These are phyloP conservation scores for Babesia sp. DNA, from an alignment of 169 alveolate species.

Conservation along the genomic window DNA sequence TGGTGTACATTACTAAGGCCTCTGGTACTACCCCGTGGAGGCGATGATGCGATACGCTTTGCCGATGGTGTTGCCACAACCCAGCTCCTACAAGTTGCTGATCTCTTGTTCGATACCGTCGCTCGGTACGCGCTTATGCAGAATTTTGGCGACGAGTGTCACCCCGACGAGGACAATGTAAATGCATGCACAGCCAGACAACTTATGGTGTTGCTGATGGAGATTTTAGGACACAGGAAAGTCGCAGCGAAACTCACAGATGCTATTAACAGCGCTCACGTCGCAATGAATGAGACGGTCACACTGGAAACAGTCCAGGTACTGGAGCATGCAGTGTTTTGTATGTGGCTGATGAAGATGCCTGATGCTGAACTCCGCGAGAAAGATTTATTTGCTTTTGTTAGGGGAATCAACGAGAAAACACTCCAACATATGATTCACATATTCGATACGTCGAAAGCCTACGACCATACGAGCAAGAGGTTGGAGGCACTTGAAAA, in stretches of 20 bases:
- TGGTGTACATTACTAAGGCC: conserved; percentile 21
- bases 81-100: not conserved
- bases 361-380: not conserved
- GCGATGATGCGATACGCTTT: not conserved
- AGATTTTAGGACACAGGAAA: not conserved
- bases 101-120: not conserved
- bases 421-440: conserved; percentile 3
- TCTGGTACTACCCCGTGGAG: not conserved
- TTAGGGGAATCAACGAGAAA: conserved; percentile 6
- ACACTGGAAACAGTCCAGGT: conserved; percentile 20
- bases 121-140: conserved; percentile 17
- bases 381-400: conserved; percentile 8
- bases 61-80: not conserved
- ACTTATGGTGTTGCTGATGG: conserved; percentile 16
- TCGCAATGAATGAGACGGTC: not conserved
- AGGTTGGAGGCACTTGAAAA: conserved; percentile 9
- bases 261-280: not conserved
- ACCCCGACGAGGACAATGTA: conserved; percentile 41
- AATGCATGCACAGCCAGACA: conserved; percentile 27
- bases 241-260: not conserved
- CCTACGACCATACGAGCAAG: not conserved
- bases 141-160: conserved; percentile 32
- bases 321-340: conserved; percentile 9
- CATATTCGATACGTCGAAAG: not conserved
- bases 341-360: conserved; percentile 24